A percentile compares a stretch with the other conserved stretches of the same genome.
phyloP scores from a whole-genome alignment of 2,329 filamentous ascomycete species.

The Elsinoe perseae region DNA sequence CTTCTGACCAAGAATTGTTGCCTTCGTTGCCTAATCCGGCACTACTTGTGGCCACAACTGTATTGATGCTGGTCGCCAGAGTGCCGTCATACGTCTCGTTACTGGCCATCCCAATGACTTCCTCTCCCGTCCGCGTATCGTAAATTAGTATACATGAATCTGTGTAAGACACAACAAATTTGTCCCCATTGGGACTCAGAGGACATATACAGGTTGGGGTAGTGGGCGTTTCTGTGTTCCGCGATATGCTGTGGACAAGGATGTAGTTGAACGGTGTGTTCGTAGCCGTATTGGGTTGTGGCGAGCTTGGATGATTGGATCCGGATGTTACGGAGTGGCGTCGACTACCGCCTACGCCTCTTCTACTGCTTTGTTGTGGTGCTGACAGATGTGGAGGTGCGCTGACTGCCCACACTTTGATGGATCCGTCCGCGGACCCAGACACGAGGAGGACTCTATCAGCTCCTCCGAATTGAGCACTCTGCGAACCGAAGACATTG shows the following conservation, averaged over 20 bases:
- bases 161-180: constrained; percentile 86
- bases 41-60: constrained; percentile 66
- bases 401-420: constrained; percentile 91
- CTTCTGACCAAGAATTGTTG: constrained; percentile 55
- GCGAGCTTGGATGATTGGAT: constrained; percentile 81
- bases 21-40: constrained; percentile 66
- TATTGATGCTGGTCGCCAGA: constrained; percentile 74
- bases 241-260: constrained; percentile 76
- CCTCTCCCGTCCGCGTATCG: constrained; percentile 84
- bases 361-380: constrained; percentile 63
- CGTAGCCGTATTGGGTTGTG: constrained; percentile 79
- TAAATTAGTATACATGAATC: constrained; percentile 88
- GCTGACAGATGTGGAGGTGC: constrained; percentile 79
- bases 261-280: constrained; percentile 81
- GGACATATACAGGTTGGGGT: constrained; percentile 91
- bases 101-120: constrained; percentile 87
- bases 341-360: constrained; percentile 65
- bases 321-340: constrained; percentile 92
- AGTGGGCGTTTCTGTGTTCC: constrained; percentile 42
- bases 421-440: constrained; percentile 80
- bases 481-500: constrained; percentile 61
- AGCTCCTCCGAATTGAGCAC: constrained; percentile 65
- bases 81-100: constrained; percentile 89
- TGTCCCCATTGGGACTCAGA: constrained; percentile 71
- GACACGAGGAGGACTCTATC: constrained; percentile 88